Conservation (phyloP, 1,284 basidiomycete species). For the Cryptococcus wingfieldii region DNA sequence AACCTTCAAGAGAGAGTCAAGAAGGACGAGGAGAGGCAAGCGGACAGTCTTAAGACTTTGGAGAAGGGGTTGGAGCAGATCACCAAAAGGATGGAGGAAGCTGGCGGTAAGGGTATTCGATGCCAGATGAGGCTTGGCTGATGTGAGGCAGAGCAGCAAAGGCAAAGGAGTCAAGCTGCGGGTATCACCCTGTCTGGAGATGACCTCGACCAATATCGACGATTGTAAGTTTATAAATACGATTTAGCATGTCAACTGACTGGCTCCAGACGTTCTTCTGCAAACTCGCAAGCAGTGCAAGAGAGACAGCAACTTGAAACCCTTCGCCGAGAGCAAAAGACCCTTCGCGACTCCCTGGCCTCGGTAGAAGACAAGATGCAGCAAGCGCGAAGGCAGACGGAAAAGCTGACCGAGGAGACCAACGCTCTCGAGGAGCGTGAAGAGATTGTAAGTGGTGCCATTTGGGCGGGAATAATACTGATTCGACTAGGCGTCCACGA, state of each 20-base stretch:
- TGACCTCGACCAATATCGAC: conserved; percentile 80
- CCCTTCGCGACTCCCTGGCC: conserved; percentile 59
- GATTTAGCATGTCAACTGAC: neutral
- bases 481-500: conserved; percentile 14
- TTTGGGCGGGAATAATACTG: neutral
- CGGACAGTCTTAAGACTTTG: conserved; percentile 59
- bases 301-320: conserved; percentile 84
- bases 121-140: neutral
- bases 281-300: conserved; percentile 71
- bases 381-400: conserved; percentile 60
- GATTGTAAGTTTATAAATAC: conserved; percentile 58
- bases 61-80: conserved; percentile 65
- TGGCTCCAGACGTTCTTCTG: conserved; percentile 41
- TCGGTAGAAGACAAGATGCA: conserved; percentile 58
- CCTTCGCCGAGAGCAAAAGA: conserved; percentile 78
- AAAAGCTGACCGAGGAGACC: conserved; percentile 62
- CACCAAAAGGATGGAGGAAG: conserved; percentile 66
- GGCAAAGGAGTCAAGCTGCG: conserved; percentile 61
- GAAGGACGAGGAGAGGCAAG: conserved; percentile 65
- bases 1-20: conserved; percentile 62
- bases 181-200: conserved; percentile 77
- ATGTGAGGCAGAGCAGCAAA: conserved; percentile 62
- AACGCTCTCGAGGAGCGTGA: conserved; percentile 58
- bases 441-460: conserved; percentile 54
- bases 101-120: conserved; percentile 58